Percentiles rank a stretch among this genome's conserved stretches.
Evolutionary conservation across 768 basidiomycete species (phyloP).

Genomic region (Boletellus sp.): DNA sequence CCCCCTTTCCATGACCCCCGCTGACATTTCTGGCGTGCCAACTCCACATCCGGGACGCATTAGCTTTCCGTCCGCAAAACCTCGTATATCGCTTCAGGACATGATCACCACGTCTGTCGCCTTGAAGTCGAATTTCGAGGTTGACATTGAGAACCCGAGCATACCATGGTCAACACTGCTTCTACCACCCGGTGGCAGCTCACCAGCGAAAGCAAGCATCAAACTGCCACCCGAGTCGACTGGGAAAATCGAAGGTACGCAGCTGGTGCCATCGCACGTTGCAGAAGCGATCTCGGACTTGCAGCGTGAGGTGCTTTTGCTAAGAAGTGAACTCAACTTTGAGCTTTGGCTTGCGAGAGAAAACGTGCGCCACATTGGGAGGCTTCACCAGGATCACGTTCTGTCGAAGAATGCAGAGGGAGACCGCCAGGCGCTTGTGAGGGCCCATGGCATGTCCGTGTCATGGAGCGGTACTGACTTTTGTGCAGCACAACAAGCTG

Average conservation of each 20-base stretch:
- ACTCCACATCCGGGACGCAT: slow-evolving; percentile 35
- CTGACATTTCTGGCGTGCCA: slow-evolving; percentile 23
- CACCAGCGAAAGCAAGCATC: slow-evolving; percentile 22
- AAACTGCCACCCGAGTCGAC: slow-evolving; percentile 19
- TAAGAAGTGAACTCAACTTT: slow-evolving; percentile 81
- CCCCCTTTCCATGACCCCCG: slow-evolving; percentile 13
- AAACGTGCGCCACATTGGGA: slow-evolving; percentile 79
- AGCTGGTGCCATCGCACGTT: slow-evolving; percentile 43
- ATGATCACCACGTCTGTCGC: slow-evolving; percentile 72
- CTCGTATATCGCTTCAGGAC: slow-evolving; percentile 61
- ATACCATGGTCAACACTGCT: slow-evolving; percentile 50
- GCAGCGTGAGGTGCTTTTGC: slow-evolving; percentile 70
- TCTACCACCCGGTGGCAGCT: slow-evolving; percentile 34
- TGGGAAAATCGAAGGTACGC: slow-evolving; percentile 8
- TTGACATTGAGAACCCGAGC: slow-evolving; percentile 53
- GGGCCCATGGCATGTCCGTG: slow-evolving; percentile 21
- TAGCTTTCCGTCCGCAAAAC: slow-evolving; percentile 30
- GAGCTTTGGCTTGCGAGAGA: slow-evolving; percentile 81
- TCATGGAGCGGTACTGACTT: slow-evolving; percentile 6
- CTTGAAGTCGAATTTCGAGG: slow-evolving; percentile 65
- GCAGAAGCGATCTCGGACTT: slow-evolving; percentile 64
- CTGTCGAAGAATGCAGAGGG: slow-evolving; percentile 71
- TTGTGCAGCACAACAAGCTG: slow-evolving; percentile 70
- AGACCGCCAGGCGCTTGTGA: slow-evolving; percentile 77
- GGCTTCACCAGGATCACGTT: slow-evolving; percentile 70